A percentile compares a stretch with the other conserved stretches of the same genome.
Conservation (phyloP, 2,329 filamentous ascomycete species). For the Trichoderma sp. region DNA sequence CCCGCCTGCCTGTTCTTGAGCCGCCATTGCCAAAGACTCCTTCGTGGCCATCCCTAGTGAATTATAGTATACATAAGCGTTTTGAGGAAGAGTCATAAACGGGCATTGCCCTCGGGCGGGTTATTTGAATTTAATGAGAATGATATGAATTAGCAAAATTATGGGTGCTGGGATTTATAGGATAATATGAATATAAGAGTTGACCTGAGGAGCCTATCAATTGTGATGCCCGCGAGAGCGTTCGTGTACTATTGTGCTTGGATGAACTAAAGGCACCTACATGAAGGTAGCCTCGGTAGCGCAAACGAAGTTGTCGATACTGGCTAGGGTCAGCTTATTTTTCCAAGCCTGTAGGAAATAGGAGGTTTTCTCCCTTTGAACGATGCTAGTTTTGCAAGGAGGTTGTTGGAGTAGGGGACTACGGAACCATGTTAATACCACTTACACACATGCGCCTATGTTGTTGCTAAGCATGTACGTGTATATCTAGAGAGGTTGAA, state of each 20-base stretch:
- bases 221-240: neutral
- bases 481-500: neutral
- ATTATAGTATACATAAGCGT: slow-evolving; percentile 26
- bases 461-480: neutral
- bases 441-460: neutral
- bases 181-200: neutral
- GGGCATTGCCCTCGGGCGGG: neutral
- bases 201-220: neutral
- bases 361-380: neutral
- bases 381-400: neutral
- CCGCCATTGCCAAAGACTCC: slow-evolving; percentile 38
- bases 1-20: slow-evolving; percentile 53
- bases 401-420: neutral
- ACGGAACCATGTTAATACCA: neutral
- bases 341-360: neutral
- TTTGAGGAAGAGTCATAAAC: neutral
- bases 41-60: slow-evolving; percentile 21
- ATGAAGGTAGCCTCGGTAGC: neutral
- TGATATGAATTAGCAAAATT: neutral
- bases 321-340: neutral
- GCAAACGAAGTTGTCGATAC: neutral
- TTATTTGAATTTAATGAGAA: neutral
- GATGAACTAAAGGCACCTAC: neutral
- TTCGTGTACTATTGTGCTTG: neutral
- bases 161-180: neutral